Percentiles rank a stretch among this genome's conserved stretches.
Conservation (phyloP, 495 filamentous ascomycete species). For the Penicillium turbatum region DNA sequence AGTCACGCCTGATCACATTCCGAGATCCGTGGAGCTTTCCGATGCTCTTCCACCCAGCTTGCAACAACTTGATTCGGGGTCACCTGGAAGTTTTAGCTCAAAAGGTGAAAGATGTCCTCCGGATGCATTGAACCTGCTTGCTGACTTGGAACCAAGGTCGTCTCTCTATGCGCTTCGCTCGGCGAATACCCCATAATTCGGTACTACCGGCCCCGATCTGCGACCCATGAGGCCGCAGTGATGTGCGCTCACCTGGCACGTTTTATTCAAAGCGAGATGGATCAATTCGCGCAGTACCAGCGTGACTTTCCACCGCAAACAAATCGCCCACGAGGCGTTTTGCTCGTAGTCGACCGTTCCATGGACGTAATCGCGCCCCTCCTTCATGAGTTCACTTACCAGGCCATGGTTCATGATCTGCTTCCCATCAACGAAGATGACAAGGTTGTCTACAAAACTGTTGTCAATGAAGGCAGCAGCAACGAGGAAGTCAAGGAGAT, state of each 20-base stretch:
- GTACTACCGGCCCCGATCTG: conserved; percentile 73
- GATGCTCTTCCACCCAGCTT: conserved; percentile 82
- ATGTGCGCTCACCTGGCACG: conserved; percentile 81
- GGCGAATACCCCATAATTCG: conserved; percentile 88
- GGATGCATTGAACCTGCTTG: background rate
- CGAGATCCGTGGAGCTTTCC: conserved; percentile 94
- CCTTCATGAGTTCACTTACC: conserved; percentile 95
- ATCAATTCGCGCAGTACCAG: conserved; percentile 76
- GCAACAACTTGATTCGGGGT: conserved; percentile 72
- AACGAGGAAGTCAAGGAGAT: conserved; percentile 80
- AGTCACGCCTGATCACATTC: conserved; percentile 88
- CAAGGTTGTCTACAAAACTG: conserved; percentile 78
- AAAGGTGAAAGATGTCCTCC: conserved; percentile 58
- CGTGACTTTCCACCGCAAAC: conserved; percentile 76
- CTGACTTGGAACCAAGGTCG: conserved; percentile 57
- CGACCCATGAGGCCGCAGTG: conserved; percentile 80
- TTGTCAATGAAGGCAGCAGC: conserved; percentile 62
- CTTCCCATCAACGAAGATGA: conserved; percentile 82
- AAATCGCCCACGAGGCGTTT: conserved; percentile 74
- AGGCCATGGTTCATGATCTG: conserved; percentile 94
- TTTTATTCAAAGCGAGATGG: conserved; percentile 88
- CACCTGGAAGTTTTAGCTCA: conserved; percentile 81
- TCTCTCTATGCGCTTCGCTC: conserved; percentile 74
- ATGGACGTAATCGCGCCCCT: conserved; percentile 87
- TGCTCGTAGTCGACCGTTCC: conserved; percentile 84